A percentile compares a stretch with the other conserved stretches of the same genome.
phyloP scores from a whole-genome alignment of 2,329 filamentous ascomycete species.

The Calcarisporium arbuscula region DNA sequence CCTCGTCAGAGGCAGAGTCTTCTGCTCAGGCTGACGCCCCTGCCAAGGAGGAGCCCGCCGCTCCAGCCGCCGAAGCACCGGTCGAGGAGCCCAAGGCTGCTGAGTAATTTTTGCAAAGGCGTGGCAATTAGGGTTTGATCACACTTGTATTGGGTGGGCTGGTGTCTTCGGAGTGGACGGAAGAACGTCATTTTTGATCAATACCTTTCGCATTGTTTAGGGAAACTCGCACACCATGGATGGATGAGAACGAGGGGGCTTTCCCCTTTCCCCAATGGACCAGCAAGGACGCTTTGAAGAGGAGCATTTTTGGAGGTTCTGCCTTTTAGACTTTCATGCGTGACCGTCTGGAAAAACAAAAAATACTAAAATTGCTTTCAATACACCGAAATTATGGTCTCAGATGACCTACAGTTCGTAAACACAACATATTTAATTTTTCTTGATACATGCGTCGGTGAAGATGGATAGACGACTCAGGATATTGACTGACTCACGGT shows the following conservation, averaged over 20 bases:
- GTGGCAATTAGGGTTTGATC: constrained; percentile 22
- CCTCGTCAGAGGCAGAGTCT: constrained; percentile 93
- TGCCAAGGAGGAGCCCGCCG: constrained; percentile 37
- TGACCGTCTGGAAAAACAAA: constrained; percentile 51
- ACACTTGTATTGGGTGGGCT: constrained; percentile 40
- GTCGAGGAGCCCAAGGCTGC: constrained; percentile 63
- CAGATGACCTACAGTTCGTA: no score
- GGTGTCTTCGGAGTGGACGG: constrained; percentile 61
- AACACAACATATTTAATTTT: no score
- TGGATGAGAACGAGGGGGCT: constrained; percentile 27
- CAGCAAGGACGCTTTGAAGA: constrained; percentile 33
- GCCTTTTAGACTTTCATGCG: constrained; percentile 51
- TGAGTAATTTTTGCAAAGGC: constrained; percentile 42
- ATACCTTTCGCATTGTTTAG: constrained; percentile 43
- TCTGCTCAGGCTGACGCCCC: constrained; percentile 48
- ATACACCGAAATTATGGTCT: constrained; percentile 17
- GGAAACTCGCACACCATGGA: constrained; percentile 35
- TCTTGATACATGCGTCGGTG: no score
- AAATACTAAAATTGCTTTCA: constrained; percentile 43
- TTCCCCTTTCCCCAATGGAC: constrained; percentile 28
- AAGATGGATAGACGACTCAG: no score
- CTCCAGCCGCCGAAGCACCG: constrained; percentile 48
- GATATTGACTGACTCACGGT: no score
- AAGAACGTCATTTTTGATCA: constrained; percentile 48
- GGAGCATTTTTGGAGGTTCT: constrained; percentile 45